These are phyloP conservation scores for Cladosporium colombiae DNA, from an alignment of 2,329 filamentous ascomycete genomes.

Conservation along the genomic window DNA sequence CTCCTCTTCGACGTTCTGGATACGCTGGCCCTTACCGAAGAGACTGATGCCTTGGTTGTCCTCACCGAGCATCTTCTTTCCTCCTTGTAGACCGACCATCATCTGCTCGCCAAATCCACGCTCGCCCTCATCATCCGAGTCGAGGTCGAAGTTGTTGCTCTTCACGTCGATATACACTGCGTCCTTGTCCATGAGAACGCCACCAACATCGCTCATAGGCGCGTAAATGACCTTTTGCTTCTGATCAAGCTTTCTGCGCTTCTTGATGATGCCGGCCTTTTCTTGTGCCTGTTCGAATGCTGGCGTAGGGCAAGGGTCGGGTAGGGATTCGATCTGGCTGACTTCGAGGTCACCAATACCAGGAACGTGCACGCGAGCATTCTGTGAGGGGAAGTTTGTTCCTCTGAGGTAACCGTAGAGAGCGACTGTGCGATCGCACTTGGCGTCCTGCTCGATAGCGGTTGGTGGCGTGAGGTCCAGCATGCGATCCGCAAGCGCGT, in stretches of 20 bases:
- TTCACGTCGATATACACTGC: slow-evolving; percentile 85
- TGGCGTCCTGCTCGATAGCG: slow-evolving; percentile 81
- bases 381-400: slow-evolving; percentile 85
- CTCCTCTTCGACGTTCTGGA: slow-evolving; percentile 58
- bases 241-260: slow-evolving; percentile 79
- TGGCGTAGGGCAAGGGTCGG: slow-evolving; percentile 94
- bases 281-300: slow-evolving; percentile 84
- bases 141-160: slow-evolving; percentile 68
- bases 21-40: slow-evolving; percentile 73
- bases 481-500: slow-evolving; percentile 90
- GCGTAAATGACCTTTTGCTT: slow-evolving; percentile 97
- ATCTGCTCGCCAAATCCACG: slow-evolving; percentile 93
- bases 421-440: slow-evolving; percentile 87
- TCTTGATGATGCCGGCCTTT: slow-evolving; percentile 80
- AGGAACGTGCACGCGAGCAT: slow-evolving; percentile 86
- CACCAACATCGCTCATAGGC: slow-evolving; percentile 97
- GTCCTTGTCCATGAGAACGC: slow-evolving; percentile 93
- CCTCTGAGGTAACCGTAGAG: slow-evolving; percentile 92
- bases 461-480: slow-evolving; percentile 93
- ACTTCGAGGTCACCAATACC: slow-evolving; percentile 89
- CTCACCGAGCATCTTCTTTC: slow-evolving; percentile 78
- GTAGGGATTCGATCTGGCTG: slow-evolving; percentile 78
- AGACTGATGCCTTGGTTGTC: slow-evolving; percentile 80
- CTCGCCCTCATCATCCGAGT: slow-evolving; percentile 64
- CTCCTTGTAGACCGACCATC: slow-evolving; percentile 84